phyloP scores from a whole-genome alignment of 1,284 basidiomycete species.

The Phellopilus nigrolimitatus region DNA sequence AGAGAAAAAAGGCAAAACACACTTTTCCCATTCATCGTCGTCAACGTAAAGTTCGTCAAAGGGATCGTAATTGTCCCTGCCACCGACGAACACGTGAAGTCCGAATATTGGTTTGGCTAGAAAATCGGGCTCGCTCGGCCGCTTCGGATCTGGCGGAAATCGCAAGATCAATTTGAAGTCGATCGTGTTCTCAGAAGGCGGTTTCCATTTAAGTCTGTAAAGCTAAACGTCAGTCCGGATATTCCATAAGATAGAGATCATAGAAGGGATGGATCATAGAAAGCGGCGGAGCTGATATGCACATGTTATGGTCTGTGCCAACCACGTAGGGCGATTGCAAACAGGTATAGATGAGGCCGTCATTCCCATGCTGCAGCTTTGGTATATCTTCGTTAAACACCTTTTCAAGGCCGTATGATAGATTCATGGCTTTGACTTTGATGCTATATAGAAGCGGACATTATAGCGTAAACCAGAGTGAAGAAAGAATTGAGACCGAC shows the following conservation, averaged over 20 bases:
- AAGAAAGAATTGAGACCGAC: slow-evolving; percentile 44
- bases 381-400: slow-evolving; percentile 86
- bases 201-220: slow-evolving; percentile 94
- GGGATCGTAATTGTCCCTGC: slow-evolving; percentile 69
- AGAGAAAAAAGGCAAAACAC: slow-evolving; percentile 30
- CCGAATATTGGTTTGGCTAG: slow-evolving; percentile 83
- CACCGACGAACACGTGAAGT: slow-evolving; percentile 76
- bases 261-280: too few species aligned
- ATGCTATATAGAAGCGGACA: slow-evolving; percentile 49
- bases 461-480: neutral
- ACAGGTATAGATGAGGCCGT: slow-evolving; percentile 96
- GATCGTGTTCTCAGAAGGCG: slow-evolving; percentile 95
- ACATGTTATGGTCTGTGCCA: slow-evolving; percentile 95
- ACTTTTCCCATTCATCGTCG: slow-evolving; percentile 93
- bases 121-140: slow-evolving; percentile 69
- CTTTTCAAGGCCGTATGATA: slow-evolving; percentile 85
- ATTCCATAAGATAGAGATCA: neutral
- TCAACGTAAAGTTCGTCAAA: slow-evolving; percentile 86
- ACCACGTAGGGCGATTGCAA: slow-evolving; percentile 79
- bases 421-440: slow-evolving; percentile 81
- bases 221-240: neutral
- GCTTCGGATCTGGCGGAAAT: slow-evolving; percentile 68
- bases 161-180: slow-evolving; percentile 94
- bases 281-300: neutral
- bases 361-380: slow-evolving; percentile 87